Evolutionary conservation across 140 eudicot genomes (phyloP).

Genomic region (Stevia rebaudiana): DNA sequence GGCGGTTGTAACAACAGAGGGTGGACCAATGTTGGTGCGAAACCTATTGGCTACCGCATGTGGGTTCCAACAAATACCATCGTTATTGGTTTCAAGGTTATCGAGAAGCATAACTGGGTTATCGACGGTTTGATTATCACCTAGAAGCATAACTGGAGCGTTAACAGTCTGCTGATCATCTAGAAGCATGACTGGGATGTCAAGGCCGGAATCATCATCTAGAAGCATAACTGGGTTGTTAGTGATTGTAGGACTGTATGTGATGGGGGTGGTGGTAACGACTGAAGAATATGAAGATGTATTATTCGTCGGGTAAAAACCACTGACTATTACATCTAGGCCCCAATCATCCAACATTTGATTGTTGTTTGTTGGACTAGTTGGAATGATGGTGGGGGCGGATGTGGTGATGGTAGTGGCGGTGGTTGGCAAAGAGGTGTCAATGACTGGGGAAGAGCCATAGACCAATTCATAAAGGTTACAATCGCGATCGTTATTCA

Average conservation of each 20-base stretch:
- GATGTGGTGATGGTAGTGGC: neutral
- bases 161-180: constrained; percentile 8
- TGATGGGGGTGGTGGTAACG: neutral
- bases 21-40: neutral
- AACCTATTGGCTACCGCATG: neutral
- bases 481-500: neutral
- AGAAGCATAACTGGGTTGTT: too few species aligned
- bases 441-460: neutral
- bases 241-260: too few species aligned
- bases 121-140: neutral
- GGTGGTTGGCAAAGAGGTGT: neutral
- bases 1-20: too few species aligned
- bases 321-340: constrained; percentile 47
- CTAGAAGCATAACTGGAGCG: neutral
- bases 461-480: neutral
- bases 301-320: constrained; percentile 36
- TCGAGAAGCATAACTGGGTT: too few species aligned
- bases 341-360: constrained; percentile 39
- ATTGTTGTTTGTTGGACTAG: neutral
- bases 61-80: neutral
- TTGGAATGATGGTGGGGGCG: neutral
- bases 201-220: too few species aligned
- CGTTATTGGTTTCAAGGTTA: too few species aligned
- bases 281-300: neutral
- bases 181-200: too few species aligned